phyloP scores from a whole-genome alignment of 352 stramenopile genomes.

The Pythium scleroteichum region DNA sequence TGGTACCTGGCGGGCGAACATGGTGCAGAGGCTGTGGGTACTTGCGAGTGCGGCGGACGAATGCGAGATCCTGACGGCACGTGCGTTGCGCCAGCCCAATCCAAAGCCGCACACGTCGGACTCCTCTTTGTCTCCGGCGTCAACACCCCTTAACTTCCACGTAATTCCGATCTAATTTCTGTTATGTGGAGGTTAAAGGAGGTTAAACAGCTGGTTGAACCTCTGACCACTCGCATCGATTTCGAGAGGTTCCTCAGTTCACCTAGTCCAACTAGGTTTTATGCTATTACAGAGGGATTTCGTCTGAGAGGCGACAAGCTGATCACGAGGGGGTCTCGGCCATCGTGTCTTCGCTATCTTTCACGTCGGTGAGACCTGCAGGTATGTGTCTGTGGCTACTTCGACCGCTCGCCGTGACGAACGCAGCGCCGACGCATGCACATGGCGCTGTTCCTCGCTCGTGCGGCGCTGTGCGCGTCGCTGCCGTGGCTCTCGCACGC shows the following conservation, averaged over 20 bases:
- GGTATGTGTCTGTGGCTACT: slow-evolving; percentile 9
- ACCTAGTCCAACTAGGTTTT: slow-evolving; percentile 15
- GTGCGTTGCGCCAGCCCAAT: slow-evolving; percentile 25
- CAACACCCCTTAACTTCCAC: slow-evolving; percentile 22
- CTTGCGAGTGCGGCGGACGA: slow-evolving; percentile 6
- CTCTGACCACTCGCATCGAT: slow-evolving; percentile 5
- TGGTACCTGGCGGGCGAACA: slow-evolving; percentile 41
- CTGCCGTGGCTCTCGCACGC: too few species aligned
- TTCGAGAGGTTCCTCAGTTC: slow-evolving; percentile 9
- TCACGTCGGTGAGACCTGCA: slow-evolving; percentile 24
- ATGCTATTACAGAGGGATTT: slow-evolving; percentile 16
- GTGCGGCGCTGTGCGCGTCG: too few species aligned
- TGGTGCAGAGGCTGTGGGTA: slow-evolving; percentile 10
- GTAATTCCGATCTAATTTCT: not conserved
- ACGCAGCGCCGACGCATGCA: not conserved
- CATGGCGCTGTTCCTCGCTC: too few species aligned
- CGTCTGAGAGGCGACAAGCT: not conserved
- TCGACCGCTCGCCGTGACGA: too few species aligned
- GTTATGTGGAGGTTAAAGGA: slow-evolving; percentile 15
- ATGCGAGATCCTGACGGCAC: slow-evolving; percentile 15
- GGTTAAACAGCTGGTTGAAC: slow-evolving; percentile 16
- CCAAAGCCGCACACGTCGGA: slow-evolving; percentile 20
- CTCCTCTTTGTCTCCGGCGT: slow-evolving; percentile 29
- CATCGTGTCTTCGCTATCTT: slow-evolving; percentile 34
- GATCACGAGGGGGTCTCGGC: slow-evolving; percentile 18